Percentiles rank a stretch among this genome's conserved stretches.
Conservation (phyloP, 1,284 basidiomycete genomes). For the Schizophyllum amplum region DNA sequence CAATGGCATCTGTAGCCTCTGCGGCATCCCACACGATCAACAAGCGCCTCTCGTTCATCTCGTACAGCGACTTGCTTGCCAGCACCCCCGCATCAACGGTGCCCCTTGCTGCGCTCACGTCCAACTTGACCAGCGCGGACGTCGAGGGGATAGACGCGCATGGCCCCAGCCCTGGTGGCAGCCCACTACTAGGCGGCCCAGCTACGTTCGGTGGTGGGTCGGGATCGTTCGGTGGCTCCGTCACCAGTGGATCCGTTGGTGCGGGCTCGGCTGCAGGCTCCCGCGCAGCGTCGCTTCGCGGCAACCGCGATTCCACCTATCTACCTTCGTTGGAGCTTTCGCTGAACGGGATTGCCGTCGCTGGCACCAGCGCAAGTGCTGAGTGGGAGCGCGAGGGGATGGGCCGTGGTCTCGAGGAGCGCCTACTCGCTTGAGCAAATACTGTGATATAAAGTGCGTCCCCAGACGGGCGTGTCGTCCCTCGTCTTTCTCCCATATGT, state of each 20-base stretch:
- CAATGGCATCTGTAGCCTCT: not conserved
- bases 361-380: not conserved
- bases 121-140: slow-evolving; percentile 30
- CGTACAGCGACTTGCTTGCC: slow-evolving; percentile 75
- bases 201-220: not conserved
- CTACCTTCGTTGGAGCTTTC: not conserved
- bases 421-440: slow-evolving; percentile 27
- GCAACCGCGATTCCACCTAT: not conserved
- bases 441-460: not conserved
- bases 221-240: too few species aligned
- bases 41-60: slow-evolving; percentile 78
- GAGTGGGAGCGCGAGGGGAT: slow-evolving; percentile 82
- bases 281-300: not conserved
- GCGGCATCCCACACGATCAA: slow-evolving; percentile 1
- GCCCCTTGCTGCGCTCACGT: slow-evolving; percentile 59
- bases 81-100: slow-evolving; percentile 67
- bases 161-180: slow-evolving; percentile 9
- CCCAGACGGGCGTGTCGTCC: not conserved
- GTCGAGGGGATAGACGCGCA: not conserved
- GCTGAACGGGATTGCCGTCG: not conserved
- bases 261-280: not conserved
- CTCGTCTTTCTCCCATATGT: not conserved
- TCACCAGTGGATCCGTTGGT: not conserved
- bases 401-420: slow-evolving; percentile 72
- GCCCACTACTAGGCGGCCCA: not conserved